Conservation (phyloP, 257 asterid genomes). For the Nicotiana tabacum region DNA sequence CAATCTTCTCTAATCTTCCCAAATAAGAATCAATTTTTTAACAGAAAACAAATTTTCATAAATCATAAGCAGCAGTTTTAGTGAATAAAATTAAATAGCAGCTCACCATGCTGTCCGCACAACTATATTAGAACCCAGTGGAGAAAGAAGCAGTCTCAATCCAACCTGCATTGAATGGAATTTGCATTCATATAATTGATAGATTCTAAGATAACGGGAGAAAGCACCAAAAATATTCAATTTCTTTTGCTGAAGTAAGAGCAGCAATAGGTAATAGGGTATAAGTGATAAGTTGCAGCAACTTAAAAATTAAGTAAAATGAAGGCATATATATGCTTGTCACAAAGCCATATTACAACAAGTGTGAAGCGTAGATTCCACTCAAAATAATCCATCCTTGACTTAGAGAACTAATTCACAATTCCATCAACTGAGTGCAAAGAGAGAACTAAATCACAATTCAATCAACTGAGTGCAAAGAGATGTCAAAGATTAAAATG, state of each 20-base stretch:
- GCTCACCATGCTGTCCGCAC: constrained; percentile 84
- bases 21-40: neutral
- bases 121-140: constrained; percentile 72
- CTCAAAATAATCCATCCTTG: neutral
- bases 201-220: neutral
- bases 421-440: neutral
- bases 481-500: neutral
- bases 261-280: neutral
- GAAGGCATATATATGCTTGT: neutral
- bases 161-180: constrained; percentile 56
- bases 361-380: neutral
- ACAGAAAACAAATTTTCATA: neutral
- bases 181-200: constrained; percentile 1
- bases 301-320: neutral
- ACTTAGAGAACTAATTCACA: neutral
- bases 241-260: neutral
- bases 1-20: neutral
- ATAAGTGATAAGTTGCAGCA: neutral
- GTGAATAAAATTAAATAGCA: neutral
- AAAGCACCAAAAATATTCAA: neutral
- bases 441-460: neutral
- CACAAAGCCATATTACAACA: neutral
- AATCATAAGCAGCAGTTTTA: neutral
- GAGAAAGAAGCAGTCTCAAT: constrained; percentile 58
- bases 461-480: neutral